Base-by-base conservation (phyloP, 1,139 yeast species). In the Hyphopichia fennica region DNA sequence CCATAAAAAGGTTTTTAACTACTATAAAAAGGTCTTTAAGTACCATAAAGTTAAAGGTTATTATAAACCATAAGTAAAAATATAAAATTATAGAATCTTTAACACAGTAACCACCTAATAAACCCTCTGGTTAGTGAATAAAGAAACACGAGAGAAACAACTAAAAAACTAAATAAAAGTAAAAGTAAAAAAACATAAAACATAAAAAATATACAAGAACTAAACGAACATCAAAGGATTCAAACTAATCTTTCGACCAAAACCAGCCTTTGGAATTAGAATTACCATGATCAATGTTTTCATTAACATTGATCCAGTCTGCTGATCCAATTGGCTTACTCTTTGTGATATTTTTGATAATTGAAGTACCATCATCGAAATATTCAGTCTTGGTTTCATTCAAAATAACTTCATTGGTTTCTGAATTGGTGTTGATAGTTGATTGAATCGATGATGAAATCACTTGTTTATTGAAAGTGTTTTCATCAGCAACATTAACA, bases 291-390 rank as follows among this genome's bases (percentile, higher is more conserved):
- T 41, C 41, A 36, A 47, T 52, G 14, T 52, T 51, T 39, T 67
- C 68, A 14, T 52, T 51, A 8, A 64, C 62, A 31, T 48, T 57
- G 9, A 47, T 54, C 74, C 75, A 69, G 4, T 62, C 63, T 4
- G 46, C 46, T 3, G 72, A 58, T 11, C 65, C 71, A 37, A 58
- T 43, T 2, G 76, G 74, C 46, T 63, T 71, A 39, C 63, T 48
- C 53, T 71, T 76, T 37, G 63, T 66, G 35, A 66, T 55, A 39
- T 68, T 71, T 39, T 61, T 68, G 10, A 70, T 60, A 6, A 57
- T 49, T 25, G 79, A 76, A 4, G 86, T 75, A 7, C 96, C 96
- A 57, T 89, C 95, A 33, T 66, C 72, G 56, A 68, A 88, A 51
- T 72, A 75, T 49, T 83, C 72, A 4, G 70, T 80, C 49, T 73